Conservation (phyloP, 805 yeast genomes). For the Schwanniomyces pseudopolymorphus region DNA sequence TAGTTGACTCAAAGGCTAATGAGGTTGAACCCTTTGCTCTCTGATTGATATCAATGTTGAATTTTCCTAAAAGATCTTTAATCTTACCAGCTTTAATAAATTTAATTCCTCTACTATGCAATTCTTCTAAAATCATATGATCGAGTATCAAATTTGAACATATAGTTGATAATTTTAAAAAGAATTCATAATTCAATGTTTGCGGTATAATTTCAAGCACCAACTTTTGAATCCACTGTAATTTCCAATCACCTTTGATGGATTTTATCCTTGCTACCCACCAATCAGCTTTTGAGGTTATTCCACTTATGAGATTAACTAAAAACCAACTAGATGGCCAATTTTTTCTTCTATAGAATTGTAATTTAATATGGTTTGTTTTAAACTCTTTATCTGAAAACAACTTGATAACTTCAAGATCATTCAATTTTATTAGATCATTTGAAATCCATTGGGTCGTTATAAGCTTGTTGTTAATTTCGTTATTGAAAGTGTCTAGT, state of each 20-base stretch:
- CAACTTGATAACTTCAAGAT: conserved; percentile 46
- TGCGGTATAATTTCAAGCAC: conserved; percentile 5
- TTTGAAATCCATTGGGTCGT: conserved; percentile 72
- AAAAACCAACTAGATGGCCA: conserved; percentile 63
- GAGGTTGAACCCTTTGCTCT: conserved; percentile 7
- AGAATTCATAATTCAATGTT: conserved; percentile 29
- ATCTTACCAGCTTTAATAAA: conserved; percentile 26
- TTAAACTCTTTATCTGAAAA: conserved; percentile 21
- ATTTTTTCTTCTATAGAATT: conserved; percentile 47
- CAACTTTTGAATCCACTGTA: conserved; percentile 49
- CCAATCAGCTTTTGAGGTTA: conserved; percentile 41
- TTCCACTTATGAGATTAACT: conserved; percentile 38
- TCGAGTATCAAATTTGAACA: conserved; percentile 51
- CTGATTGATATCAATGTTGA: conserved; percentile 8
- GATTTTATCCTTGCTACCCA: conserved; percentile 54
- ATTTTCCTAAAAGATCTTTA: conserved; percentile 15
- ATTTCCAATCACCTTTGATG: conserved; percentile 52
- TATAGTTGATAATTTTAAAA: conserved; percentile 38
- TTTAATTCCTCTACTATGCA: conserved; percentile 38
- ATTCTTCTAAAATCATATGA: conserved; percentile 53
- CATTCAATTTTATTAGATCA: conserved; percentile 49
- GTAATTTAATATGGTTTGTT: conserved; percentile 13
- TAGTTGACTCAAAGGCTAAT: conserved; percentile 21
- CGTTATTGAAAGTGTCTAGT: conserved; percentile 48
- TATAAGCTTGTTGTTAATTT: conserved; percentile 53